Evolutionary conservation across 257 asterid species (phyloP).

Genomic region (Plectranthus barbatus): DNA sequence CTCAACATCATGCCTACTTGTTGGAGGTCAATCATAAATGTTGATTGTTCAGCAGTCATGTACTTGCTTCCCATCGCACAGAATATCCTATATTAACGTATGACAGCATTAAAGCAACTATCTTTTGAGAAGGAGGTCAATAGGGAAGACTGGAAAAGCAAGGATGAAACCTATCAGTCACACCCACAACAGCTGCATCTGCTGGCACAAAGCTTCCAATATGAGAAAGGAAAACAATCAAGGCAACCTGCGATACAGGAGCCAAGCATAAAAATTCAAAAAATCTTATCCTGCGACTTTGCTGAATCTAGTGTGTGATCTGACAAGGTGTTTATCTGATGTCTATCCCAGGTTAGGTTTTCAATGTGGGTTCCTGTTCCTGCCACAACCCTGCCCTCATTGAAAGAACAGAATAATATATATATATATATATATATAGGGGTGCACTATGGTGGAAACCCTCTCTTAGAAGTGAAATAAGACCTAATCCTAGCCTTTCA

Average conservation of each 20-base stretch:
- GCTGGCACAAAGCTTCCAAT: constrained; percentile 98
- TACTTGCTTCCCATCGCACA: constrained; percentile 91
- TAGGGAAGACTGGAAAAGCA: constrained; percentile 10
- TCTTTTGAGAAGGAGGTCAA: constrained; percentile 5
- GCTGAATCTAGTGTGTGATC: background rate
- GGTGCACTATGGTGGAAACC: no score
- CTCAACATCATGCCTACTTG: constrained; percentile 96
- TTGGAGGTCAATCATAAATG: constrained; percentile 98
- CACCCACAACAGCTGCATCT: constrained; percentile 91
- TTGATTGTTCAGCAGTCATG: constrained; percentile 96
- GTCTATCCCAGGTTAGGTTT: background rate
- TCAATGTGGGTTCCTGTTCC: background rate
- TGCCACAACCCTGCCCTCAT: background rate
- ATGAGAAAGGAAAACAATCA: constrained; percentile 94
- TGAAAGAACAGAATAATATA: background rate
- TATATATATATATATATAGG: no score
- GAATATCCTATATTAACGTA: constrained; percentile 58
- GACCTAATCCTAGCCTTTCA: no score
- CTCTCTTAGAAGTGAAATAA: no score
- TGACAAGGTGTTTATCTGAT: background rate
- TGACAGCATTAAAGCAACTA: constrained; percentile 3
- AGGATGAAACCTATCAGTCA: constrained; percentile 73
- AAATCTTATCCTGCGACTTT: constrained; percentile 6
- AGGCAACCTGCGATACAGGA: constrained; percentile 62
- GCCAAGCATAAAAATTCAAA: constrained; percentile 1